phyloP scores from a whole-genome alignment of 2,329 filamentous ascomycete genomes.

The Thermothelomyces thermophilus region DNA sequence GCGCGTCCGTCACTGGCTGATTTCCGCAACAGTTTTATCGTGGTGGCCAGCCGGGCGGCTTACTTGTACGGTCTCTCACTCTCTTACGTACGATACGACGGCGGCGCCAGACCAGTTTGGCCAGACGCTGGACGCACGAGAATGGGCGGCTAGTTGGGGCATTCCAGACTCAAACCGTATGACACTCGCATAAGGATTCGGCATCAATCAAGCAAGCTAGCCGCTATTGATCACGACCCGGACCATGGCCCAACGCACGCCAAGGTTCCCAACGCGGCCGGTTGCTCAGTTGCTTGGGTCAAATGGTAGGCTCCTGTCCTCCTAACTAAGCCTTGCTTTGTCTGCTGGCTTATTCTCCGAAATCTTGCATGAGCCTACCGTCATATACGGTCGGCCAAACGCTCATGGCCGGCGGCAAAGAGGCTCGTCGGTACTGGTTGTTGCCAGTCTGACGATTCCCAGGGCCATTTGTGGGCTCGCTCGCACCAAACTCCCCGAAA shows the following conservation, averaged over 20 bases:
- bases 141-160: slow-evolving; percentile 4
- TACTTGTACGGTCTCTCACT: not conserved
- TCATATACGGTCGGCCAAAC: not conserved
- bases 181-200: not conserved
- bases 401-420: too few relatives aligned
- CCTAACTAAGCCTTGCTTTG: slow-evolving; percentile 1
- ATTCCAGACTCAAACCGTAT: not conserved
- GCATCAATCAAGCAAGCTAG: too few relatives aligned
- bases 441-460: too few relatives aligned
- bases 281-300: slow-evolving; percentile 26
- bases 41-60: not conserved
- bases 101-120: not conserved
- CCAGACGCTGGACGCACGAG: not conserved
- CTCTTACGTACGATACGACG: too few relatives aligned
- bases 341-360: slow-evolving; percentile 4
- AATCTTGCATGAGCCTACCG: slow-evolving; percentile 1
- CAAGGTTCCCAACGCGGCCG: slow-evolving; percentile 29
- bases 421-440: too few relatives aligned
- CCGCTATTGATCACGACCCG: too few relatives aligned
- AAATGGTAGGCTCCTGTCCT: slow-evolving; percentile 20
- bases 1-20: not conserved
- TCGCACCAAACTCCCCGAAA: too few relatives aligned
- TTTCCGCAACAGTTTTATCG: too few relatives aligned
- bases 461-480: too few relatives aligned
- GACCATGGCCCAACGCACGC: slow-evolving; percentile 26